Evolutionary conservation across 2,329 filamentous ascomycete species (phyloP).

Genomic region (Calonectria pauciramosa): DNA sequence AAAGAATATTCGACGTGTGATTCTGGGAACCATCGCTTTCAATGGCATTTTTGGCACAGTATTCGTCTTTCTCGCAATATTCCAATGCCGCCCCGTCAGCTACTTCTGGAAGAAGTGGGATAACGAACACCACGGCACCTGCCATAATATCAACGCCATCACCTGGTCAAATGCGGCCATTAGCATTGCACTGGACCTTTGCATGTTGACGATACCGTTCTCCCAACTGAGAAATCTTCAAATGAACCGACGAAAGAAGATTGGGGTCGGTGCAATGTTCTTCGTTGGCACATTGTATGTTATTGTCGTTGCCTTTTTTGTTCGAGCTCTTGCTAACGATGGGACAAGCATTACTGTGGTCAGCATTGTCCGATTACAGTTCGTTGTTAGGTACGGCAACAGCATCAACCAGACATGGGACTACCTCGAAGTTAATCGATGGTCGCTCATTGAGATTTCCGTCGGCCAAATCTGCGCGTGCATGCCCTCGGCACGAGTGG

Average conservation of each 20-base stretch:
- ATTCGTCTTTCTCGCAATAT: not conserved
- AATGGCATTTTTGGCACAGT: not conserved
- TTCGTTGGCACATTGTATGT: not conserved
- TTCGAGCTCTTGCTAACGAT: not conserved
- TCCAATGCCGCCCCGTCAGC: not conserved
- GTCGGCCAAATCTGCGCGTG: constrained; percentile 4
- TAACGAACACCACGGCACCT: not conserved
- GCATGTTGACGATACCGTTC: not conserved
- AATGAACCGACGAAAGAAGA: not conserved
- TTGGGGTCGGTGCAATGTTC: not conserved
- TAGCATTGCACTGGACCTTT: not conserved
- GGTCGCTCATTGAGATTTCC: not conserved
- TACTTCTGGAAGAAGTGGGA: constrained; percentile 5
- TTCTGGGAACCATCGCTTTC: not conserved
- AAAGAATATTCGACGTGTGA: not conserved
- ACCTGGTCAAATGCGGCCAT: not conserved
- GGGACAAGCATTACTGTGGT: not conserved
- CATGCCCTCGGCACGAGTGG: not conserved
- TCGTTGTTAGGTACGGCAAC: not conserved
- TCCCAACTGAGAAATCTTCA: not conserved
- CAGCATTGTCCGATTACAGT: not conserved
- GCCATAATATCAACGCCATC: not conserved
- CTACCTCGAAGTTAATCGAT: not conserved
- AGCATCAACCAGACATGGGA: constrained; percentile 1
- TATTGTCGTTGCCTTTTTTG: not conserved